A percentile compares a stretch with the other conserved stretches of the same genome.
These are phyloP conservation scores for Alternaria atra DNA, from an alignment of 2,329 filamentous ascomycete species.

Conservation along the genomic window DNA sequence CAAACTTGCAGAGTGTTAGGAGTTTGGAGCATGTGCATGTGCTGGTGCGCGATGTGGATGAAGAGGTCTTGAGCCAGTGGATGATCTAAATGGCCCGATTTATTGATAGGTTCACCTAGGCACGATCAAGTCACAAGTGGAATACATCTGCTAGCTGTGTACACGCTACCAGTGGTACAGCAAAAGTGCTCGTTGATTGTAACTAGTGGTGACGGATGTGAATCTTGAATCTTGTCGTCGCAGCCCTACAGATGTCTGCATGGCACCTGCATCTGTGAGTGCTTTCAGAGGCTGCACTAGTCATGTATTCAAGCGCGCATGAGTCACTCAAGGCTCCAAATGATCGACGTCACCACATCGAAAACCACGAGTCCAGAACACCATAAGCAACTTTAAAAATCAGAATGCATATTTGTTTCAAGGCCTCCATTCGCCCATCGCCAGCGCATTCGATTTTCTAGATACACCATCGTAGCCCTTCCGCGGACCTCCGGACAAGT, in stretches of 20 bases:
- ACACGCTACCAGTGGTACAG: neutral
- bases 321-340: neutral
- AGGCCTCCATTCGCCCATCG: neutral
- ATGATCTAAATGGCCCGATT: conserved; percentile 4
- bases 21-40: conserved; percentile 79
- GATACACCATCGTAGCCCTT: neutral
- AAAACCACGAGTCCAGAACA: neutral
- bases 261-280: neutral
- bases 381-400: neutral
- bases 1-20: conserved; percentile 67
- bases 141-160: neutral
- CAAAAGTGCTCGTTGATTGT: neutral
- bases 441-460: neutral
- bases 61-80: conserved; percentile 52
- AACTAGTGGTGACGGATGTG: neutral
- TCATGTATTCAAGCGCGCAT: neutral
- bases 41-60: conserved; percentile 73
- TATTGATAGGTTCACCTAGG: neutral
- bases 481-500: neutral
- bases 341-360: neutral
- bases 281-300: neutral
- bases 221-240: neutral
- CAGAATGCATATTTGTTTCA: neutral
- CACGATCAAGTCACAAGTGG: too few relatives aligned
- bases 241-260: neutral